These are phyloP conservation scores for Pholiota microspora DNA, from an alignment of 768 basidiomycete species.

Conservation along the genomic window DNA sequence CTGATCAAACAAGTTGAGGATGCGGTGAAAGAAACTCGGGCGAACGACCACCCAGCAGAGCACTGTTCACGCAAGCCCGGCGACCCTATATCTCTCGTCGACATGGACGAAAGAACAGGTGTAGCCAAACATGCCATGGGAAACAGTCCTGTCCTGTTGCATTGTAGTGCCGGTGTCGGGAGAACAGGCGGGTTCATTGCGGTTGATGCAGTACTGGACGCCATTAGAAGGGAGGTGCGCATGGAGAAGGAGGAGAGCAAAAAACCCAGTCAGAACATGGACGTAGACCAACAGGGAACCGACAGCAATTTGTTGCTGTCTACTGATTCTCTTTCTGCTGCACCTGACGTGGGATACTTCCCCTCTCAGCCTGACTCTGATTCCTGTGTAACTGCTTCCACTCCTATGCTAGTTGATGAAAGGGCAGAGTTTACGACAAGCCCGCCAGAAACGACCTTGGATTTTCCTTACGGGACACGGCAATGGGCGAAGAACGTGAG, in stretches of 20 bases:
- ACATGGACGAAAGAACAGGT: slow-evolving; percentile 54
- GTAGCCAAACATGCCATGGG: slow-evolving; percentile 52
- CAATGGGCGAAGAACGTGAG: slow-evolving; percentile 44
- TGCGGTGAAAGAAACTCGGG: slow-evolving; percentile 34
- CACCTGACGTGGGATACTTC: neutral
- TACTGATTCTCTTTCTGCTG: neutral
- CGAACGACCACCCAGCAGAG: slow-evolving; percentile 12
- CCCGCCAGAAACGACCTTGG: slow-evolving; percentile 6
- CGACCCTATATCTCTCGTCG: slow-evolving; percentile 25
- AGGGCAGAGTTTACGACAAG: slow-evolving; percentile 15
- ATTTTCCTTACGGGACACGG: slow-evolving; percentile 28
- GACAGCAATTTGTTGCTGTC: neutral
- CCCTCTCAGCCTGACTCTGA: slow-evolving; percentile 15
- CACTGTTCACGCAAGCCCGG: slow-evolving; percentile 9
- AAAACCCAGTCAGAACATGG: slow-evolving; percentile 24
- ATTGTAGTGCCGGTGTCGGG: slow-evolving; percentile 95
- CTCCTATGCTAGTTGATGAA: slow-evolving; percentile 26
- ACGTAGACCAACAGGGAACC: slow-evolving; percentile 22
- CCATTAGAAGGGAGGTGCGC: slow-evolving; percentile 58
- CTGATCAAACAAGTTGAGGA: slow-evolving; percentile 72
- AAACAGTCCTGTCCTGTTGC: slow-evolving; percentile 67
- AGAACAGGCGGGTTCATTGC: slow-evolving; percentile 93
- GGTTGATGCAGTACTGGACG: slow-evolving; percentile 83
- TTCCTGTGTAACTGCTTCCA: slow-evolving; percentile 28
- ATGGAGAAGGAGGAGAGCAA: slow-evolving; percentile 10